Conservation (phyloP, 73 alveolate genomes). For the Paramecium pentaurelia region DNA sequence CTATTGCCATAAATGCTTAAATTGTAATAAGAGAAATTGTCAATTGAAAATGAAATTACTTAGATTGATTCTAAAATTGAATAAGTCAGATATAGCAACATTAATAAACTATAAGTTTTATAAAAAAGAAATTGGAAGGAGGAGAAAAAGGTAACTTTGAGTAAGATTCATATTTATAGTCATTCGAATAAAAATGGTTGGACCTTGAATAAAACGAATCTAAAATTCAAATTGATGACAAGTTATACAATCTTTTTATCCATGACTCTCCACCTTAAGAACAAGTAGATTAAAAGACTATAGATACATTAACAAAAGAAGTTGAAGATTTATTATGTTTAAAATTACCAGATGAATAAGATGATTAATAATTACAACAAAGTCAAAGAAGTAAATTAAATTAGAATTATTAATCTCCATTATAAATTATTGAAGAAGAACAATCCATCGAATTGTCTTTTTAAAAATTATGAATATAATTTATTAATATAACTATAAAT, state of each 20-base stretch:
- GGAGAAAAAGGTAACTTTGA: slow-evolving; percentile 29
- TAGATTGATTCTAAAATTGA: not conserved
- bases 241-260: not conserved
- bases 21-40: not conserved
- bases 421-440: not conserved
- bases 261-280: not conserved
- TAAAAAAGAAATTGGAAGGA: slow-evolving; percentile 17
- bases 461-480: not conserved
- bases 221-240: not conserved
- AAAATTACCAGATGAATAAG: not conserved
- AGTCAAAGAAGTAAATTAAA: slow-evolving; percentile 2
- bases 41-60: slow-evolving; percentile 20
- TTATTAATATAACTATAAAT: not conserved
- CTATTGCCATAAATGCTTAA: not conserved
- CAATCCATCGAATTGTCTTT: not conserved
- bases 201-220: not conserved
- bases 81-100: not conserved
- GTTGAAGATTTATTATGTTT: not conserved
- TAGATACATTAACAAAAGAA: not conserved
- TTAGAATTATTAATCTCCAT: not conserved
- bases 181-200: slow-evolving; percentile 21
- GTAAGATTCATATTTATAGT: not conserved
- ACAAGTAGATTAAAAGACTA: not conserved
- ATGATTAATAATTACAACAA: not conserved
- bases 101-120: not conserved